Evolutionary conservation across 352 stramenopile genomes (phyloP).

Genomic region (Globisporangium megalacanthum): DNA sequence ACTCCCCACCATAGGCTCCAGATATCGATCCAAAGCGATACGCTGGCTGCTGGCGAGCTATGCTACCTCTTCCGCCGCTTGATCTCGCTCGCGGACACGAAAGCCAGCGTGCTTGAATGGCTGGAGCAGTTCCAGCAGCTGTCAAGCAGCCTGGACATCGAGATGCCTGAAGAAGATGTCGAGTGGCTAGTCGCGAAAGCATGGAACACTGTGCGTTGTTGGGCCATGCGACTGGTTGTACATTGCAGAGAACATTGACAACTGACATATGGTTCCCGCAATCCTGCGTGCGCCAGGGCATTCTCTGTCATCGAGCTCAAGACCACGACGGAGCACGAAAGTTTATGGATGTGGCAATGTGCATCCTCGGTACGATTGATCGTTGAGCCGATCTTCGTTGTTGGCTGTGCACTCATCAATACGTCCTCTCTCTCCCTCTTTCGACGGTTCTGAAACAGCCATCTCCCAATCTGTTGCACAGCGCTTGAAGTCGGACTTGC

Average conservation of each 20-base stretch:
- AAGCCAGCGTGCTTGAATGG: slow-evolving; percentile 38
- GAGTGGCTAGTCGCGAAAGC: slow-evolving; percentile 75
- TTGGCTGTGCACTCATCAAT: neutral
- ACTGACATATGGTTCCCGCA: neutral
- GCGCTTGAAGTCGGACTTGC: slow-evolving; percentile 27
- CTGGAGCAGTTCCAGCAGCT: slow-evolving; percentile 64
- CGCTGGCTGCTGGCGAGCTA: slow-evolving; percentile 26
- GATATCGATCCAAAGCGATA: slow-evolving; percentile 39
- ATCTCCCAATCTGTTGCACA: slow-evolving; percentile 21
- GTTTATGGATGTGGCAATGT: slow-evolving; percentile 40
- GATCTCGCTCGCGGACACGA: slow-evolving; percentile 44
- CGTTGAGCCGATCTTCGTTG: neutral
- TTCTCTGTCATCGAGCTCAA: slow-evolving; percentile 26
- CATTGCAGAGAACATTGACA: neutral
- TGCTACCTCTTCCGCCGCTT: slow-evolving; percentile 62
- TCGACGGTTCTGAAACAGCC: slow-evolving; percentile 12
- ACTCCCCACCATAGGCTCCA: slow-evolving; percentile 34
- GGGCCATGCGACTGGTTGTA: neutral
- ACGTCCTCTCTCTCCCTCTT: neutral
- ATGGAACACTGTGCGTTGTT: slow-evolving; percentile 46
- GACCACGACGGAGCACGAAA: slow-evolving; percentile 24
- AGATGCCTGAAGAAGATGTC: slow-evolving; percentile 36
- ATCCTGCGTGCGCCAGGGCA: slow-evolving; percentile 19
- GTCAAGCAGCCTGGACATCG: slow-evolving; percentile 35
- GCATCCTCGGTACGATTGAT: slow-evolving; percentile 27